These are phyloP conservation scores for Cytospora schulzeri DNA, from an alignment of 2,329 filamentous ascomycete genomes.

Conservation along the genomic window DNA sequence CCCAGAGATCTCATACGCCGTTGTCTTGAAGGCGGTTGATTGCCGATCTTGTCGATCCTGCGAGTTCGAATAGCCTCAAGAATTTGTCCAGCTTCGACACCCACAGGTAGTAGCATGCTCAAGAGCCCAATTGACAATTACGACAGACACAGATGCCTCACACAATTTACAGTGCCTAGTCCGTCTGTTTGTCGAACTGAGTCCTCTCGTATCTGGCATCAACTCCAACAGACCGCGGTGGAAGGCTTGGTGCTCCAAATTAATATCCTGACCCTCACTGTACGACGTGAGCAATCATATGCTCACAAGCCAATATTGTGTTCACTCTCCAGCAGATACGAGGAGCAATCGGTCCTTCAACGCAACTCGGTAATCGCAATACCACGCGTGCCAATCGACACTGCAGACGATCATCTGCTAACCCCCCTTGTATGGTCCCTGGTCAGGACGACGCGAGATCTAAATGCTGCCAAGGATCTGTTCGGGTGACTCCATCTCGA, in stretches of 20 bases:
- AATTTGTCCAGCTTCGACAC: background rate
- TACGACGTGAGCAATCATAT: slow-evolving; percentile 25
- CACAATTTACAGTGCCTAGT: background rate
- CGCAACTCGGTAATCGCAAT: background rate
- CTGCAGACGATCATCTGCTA: background rate
- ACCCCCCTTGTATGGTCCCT: background rate
- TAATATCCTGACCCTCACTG: slow-evolving; percentile 19
- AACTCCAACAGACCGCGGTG: background rate
- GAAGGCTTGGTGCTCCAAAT: slow-evolving; percentile 12
- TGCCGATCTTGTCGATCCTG: background rate
- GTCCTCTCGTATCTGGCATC: slow-evolving; percentile 1
- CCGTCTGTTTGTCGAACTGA: background rate
- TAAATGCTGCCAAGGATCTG: slow-evolving; percentile 1
- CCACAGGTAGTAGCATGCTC: background rate
- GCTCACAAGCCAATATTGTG: slow-evolving; percentile 10
- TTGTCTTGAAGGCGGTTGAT: background rate
- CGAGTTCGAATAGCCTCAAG: background rate
- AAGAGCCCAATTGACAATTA: background rate
- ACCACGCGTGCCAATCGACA: slow-evolving; percentile 3
- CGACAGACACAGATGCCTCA: background rate
- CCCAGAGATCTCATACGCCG: background rate
- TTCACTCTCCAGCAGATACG: slow-evolving; percentile 22
- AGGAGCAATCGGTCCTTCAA: slow-evolving; percentile 1
- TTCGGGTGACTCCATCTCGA: slow-evolving; percentile 15
- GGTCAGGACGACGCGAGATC: slow-evolving; percentile 1